Conservation (phyloP, 1,284 basidiomycete genomes). For the Rhizoctonia solani region DNA sequence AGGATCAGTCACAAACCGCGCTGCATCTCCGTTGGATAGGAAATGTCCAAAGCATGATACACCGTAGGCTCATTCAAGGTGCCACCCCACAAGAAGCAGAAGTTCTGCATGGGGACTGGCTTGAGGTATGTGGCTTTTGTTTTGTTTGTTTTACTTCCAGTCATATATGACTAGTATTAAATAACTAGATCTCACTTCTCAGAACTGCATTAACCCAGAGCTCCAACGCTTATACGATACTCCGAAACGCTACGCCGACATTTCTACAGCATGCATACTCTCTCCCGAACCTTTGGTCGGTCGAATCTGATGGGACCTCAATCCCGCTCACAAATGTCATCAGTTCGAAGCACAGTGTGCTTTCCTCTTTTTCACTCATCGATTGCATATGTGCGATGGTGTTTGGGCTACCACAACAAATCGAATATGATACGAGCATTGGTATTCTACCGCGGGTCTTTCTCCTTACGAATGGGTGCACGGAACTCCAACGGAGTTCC, state of each 20-base stretch:
- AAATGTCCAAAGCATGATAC: background rate
- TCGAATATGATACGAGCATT: constrained; percentile 3
- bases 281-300: background rate
- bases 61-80: background rate
- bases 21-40: background rate
- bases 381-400: background rate
- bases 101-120: background rate
- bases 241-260: background rate
- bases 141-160: too few species aligned
- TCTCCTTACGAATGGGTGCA: background rate
- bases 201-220: background rate
- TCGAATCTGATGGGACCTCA: too few species aligned
- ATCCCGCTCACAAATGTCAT: background rate
- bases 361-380: background rate
- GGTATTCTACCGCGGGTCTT: background rate
- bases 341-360: background rate
- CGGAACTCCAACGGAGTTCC: background rate
- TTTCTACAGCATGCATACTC: background rate
- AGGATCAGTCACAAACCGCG: background rate
- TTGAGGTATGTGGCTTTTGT: background rate
- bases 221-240: background rate
- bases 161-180: background rate
- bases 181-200: background rate
- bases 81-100: background rate
- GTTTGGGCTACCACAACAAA: background rate